Base-by-base conservation (phyloP, 208 protist genomes). In the Angomonas ambiguus region DNA sequence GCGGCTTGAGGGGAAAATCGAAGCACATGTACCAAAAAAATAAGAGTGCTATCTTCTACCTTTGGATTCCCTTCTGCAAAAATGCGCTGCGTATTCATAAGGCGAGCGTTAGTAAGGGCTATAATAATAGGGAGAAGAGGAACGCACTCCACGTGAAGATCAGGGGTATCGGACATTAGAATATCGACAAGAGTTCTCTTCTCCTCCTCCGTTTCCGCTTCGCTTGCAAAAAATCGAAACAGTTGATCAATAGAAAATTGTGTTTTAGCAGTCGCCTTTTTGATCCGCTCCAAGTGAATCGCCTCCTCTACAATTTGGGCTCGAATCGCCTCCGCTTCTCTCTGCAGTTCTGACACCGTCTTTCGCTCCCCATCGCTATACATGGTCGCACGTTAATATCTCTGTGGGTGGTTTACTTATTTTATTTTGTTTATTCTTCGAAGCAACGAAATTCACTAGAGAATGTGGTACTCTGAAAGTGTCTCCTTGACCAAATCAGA, bases 341-440 rank as follows among this genome's bases (percentile, higher is more conserved):
- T 80, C 62, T 88, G 83, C 49, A 93, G 74, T 77, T 93, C 85
- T 51, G 86, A 93, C 42, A 95, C 73, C 8, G 89, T 95, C 72
- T 95, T 89, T 0, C 84, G 74, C 25, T 89, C 73, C 16, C 89
- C 89, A 76, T 95, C 86, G 57, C 86, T 89, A 66, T 95, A 95
- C 89, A 95, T 95, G 51, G n/a, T n/a, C n/a, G n/a, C n/a, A 11
- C 25, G 3, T 8, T 13, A 2, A n/a, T n/a, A n/a, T n/a, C n/a
- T n/a, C n/a, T n/a, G n/a, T n/a, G n/a, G n/a, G n/a, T n/a, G n/a
- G n/a, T n/a, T n/a, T n/a, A n/a, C n/a, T n/a, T n/a, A 42, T 16
- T 8, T 27, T 32, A 2, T n/a, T n/a, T 25, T 49, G 28, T 18
- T 24, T 62, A 28, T 28, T 57, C 16, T 20, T 25, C 16, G 18